phyloP scores from a whole-genome alignment of 2,329 filamentous ascomycete genomes.

The Phialophora tarda region DNA sequence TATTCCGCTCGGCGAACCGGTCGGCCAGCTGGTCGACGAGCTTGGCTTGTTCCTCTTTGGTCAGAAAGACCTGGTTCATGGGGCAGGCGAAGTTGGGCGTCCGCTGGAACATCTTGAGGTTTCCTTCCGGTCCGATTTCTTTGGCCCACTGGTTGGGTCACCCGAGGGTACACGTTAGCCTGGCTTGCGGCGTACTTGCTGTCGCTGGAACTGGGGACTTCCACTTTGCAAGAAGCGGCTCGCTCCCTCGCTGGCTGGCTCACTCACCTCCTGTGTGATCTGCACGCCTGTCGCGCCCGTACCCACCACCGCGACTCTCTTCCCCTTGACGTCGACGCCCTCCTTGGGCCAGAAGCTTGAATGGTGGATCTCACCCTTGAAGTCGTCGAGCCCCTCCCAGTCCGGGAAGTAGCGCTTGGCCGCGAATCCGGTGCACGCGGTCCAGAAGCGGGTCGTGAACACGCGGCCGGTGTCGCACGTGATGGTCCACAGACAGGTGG shows the following conservation, averaged over 20 bases:
- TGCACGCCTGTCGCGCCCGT: constrained; percentile 70
- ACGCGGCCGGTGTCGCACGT: constrained; percentile 45
- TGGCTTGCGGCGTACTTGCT: neutral
- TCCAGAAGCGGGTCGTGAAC: constrained; percentile 32
- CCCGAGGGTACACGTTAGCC: neutral
- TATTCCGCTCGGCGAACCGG: constrained; percentile 43
- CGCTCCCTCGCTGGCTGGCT: no score
- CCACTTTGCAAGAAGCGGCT: no score
- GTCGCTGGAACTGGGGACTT: no score
- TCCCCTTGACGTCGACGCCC: constrained; percentile 62
- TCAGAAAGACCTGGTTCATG: constrained; percentile 60
- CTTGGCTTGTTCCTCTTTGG: constrained; percentile 56
- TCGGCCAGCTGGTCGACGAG: constrained; percentile 18
- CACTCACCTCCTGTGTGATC: constrained; percentile 62
- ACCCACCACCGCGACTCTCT: constrained; percentile 67
- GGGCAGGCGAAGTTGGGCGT: constrained; percentile 69
- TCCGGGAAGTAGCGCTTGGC: constrained; percentile 66
- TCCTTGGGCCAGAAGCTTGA: constrained; percentile 65
- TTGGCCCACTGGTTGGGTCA: constrained; percentile 19
- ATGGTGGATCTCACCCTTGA: constrained; percentile 65
- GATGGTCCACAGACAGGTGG: constrained; percentile 50
- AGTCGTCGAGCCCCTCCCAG: constrained; percentile 65
- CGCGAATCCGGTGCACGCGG: constrained; percentile 51
- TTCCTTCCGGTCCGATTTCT: constrained; percentile 56
- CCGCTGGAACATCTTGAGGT: constrained; percentile 61